Evolutionary conservation across 2,329 filamentous ascomycete genomes (phyloP), one percentile per base, ranked within the genome.

Genomic region (Diatrype stigma): DNA sequence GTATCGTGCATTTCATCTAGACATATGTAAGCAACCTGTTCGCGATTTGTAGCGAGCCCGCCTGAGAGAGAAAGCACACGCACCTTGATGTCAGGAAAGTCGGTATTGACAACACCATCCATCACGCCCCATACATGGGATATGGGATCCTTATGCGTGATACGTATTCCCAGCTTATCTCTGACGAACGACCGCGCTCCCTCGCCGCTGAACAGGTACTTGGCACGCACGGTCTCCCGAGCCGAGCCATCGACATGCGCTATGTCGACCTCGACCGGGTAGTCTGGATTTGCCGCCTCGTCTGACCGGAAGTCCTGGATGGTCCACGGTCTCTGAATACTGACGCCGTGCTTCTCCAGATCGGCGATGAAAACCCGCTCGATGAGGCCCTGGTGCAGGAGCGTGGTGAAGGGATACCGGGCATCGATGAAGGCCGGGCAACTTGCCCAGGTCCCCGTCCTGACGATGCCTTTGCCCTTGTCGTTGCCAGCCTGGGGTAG

Each of bases 401-500:
- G 78, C 1, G 86, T 84, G 47, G 85, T 87, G 61, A 87, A 87
- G 4, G 84, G 84, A 58, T 86, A 89, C 46, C 86, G 77, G 14
- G 85, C 84, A 49, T 87, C 84, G 51, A 89, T 86, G 69, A 96
- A 96, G 58, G 82, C 84, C 0, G 92, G 92, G 70, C 92, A 96
- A 65, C 87, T 92, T 5, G 90, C 87, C 90, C 90, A 96, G 5
- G 83, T 85, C 26, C 84, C 83, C 1, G 85, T 89, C 56, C 85
- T 76, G 30, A 76, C 72, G 55, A 89, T 87, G 30, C 83, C 80
- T 42, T 73, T 70, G 32, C 74, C 74, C 42, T 77, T 81, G 26
- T 30, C 26, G 26, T 37, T 4, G 34, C 30, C 30, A 34, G 30
- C 30, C 30, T 37, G 34, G 12, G 6, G 34, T 30, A 68, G 66